Evolutionary conservation across 2,329 filamentous ascomycete genomes (phyloP).

Genomic region (Sclerotiophoma versabilis): DNA sequence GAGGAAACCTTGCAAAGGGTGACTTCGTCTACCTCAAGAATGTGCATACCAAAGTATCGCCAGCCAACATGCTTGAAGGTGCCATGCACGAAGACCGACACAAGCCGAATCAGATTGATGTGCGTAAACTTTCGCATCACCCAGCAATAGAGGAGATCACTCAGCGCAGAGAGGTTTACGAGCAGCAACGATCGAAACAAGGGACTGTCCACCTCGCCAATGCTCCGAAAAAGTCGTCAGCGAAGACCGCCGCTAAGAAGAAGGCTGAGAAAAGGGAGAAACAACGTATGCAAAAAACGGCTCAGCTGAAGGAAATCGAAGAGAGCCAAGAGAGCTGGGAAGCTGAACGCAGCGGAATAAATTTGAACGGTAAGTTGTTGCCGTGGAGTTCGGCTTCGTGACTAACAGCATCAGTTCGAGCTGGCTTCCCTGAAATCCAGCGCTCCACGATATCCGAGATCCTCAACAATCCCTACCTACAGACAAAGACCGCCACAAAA

Average conservation of each 20-base stretch:
- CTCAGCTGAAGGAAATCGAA: constrained; percentile 37
- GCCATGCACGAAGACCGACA: constrained; percentile 68
- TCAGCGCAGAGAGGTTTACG: constrained; percentile 70
- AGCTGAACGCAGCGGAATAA: constrained; percentile 32
- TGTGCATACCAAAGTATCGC: constrained; percentile 68
- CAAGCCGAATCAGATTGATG: constrained; percentile 62
- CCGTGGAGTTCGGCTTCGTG: too few relatives aligned
- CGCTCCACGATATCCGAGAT: constrained; percentile 54
- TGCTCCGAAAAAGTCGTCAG: constrained; percentile 28
- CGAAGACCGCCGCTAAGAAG: constrained; percentile 42
- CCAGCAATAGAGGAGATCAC: constrained; percentile 44
- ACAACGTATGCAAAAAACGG: constrained; percentile 43
- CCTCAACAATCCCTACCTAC: constrained; percentile 54
- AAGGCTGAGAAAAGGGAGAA: constrained; percentile 48
- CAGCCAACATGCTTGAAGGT: constrained; percentile 70
- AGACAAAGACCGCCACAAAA: constrained; percentile 29
- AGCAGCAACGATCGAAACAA: constrained; percentile 36
- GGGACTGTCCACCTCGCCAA: constrained; percentile 24
- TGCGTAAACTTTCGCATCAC: constrained; percentile 49
- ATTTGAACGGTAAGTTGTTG: constrained; percentile 51
- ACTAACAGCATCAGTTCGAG: constrained; percentile 6
- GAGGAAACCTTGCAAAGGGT: constrained; percentile 62
- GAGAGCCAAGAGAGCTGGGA: constrained; percentile 26
- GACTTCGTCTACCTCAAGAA: constrained; percentile 74
- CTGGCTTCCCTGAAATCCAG: constrained; percentile 40